Percentiles rank a stretch among this genome's conserved stretches.
Evolutionary conservation across 2,329 filamentous ascomycete species (phyloP).

Genomic region (Botryosphaeria dothidea): DNA sequence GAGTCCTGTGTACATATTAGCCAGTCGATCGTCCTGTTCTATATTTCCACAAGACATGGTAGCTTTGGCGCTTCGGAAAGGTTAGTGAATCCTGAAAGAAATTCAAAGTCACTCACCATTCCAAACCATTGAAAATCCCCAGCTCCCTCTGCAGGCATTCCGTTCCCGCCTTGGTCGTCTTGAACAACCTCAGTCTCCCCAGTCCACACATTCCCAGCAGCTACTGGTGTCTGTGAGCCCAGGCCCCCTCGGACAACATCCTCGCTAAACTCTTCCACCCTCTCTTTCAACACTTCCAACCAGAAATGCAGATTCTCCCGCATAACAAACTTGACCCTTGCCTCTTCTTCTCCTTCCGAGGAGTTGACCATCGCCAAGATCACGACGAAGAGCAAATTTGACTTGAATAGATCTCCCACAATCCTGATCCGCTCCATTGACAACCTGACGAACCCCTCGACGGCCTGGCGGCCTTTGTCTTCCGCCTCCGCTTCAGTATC

Average conservation of each 20-base stretch:
- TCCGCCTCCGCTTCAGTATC: not conserved
- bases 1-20: not conserved
- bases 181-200: not conserved
- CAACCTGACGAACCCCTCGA: not conserved
- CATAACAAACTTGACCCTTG: not conserved
- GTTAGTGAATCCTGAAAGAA: no score
- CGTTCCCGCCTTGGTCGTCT: not conserved
- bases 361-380: not conserved
- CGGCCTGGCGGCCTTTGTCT: not conserved
- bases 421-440: not conserved
- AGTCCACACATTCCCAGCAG: no score
- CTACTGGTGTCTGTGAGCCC: no score
- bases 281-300: not conserved
- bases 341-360: not conserved
- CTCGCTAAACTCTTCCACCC: not conserved
- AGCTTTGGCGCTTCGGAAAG: no score
- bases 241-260: no score
- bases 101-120: not conserved
- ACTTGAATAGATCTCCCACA: not conserved
- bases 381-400: not conserved
- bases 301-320: not conserved
- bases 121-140: not conserved
- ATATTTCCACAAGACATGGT: no score
- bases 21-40: no score
- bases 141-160: not conserved